Evolutionary conservation across 2,329 filamentous ascomycete species (phyloP).

Genomic region (Alternaria consortialis): DNA sequence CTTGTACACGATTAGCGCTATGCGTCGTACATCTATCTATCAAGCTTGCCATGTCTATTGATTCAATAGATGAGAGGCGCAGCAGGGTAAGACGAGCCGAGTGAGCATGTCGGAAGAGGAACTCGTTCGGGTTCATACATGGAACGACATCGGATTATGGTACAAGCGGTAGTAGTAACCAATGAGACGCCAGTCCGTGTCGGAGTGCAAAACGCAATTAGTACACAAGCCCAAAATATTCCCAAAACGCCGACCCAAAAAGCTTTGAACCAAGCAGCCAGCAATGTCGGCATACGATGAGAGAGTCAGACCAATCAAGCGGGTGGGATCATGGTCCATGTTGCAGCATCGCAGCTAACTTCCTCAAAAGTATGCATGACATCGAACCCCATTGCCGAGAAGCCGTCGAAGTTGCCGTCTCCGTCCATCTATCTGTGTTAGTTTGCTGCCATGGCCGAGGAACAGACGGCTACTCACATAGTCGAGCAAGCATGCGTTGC

Average conservation of each 20-base stretch:
- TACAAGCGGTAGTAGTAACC: constrained; percentile 6
- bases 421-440: constrained; percentile 67
- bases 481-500: constrained; percentile 76
- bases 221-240: not conserved
- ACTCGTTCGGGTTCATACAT: constrained; percentile 1
- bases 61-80: constrained; percentile 13
- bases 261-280: not conserved
- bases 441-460: constrained; percentile 14
- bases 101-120: no score
- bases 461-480: constrained; percentile 69
- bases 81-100: not conserved
- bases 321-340: constrained; percentile 66
- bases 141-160: constrained; percentile 10
- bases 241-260: not conserved
- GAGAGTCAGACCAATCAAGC: constrained; percentile 21
- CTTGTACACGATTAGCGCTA: not conserved
- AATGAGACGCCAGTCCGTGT: not conserved
- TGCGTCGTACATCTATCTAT: constrained; percentile 6
- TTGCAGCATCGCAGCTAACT: constrained; percentile 72
- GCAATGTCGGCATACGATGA: not conserved
- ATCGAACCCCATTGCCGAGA: constrained; percentile 82
- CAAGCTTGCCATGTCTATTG: constrained; percentile 1
- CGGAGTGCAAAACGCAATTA: not conserved
- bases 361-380: constrained; percentile 84
- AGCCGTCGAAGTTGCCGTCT: constrained; percentile 76